A percentile compares a stretch with the other conserved stretches of the same genome.
Conservation (phyloP, 495 filamentous ascomycete species). For the Letharia columbiana region DNA sequence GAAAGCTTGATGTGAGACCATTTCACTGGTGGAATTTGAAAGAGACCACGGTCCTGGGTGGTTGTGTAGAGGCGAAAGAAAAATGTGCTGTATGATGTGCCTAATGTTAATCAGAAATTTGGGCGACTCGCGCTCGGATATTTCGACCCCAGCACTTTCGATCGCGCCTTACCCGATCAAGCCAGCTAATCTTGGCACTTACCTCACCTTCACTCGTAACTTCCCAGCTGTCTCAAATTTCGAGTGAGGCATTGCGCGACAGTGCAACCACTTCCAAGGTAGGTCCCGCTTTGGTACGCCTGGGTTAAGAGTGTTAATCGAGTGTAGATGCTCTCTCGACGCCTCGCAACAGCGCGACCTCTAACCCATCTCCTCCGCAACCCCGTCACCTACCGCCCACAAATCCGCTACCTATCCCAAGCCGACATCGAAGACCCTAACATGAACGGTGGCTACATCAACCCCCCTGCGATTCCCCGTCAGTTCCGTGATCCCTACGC, state of each 20-base stretch:
- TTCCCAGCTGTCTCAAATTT: not conserved
- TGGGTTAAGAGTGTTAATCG: not conserved
- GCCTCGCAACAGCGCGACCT: slow-evolving; percentile 35
- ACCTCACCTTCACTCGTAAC: not conserved
- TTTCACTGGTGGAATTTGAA: slow-evolving; percentile 51
- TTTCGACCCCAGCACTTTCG: slow-evolving; percentile 17
- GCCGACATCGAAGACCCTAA: slow-evolving; percentile 63
- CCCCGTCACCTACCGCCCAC: slow-evolving; percentile 32
- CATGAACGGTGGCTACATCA: slow-evolving; percentile 88
- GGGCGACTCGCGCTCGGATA: slow-evolving; percentile 18
- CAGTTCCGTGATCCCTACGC: slow-evolving; percentile 85
- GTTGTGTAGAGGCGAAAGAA: slow-evolving; percentile 25
- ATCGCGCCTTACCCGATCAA: slow-evolving; percentile 17
- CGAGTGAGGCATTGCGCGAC: slow-evolving; percentile 1
- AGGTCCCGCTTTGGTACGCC: not conserved
- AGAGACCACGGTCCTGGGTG: slow-evolving; percentile 35
- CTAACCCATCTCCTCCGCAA: slow-evolving; percentile 30
- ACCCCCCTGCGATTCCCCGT: slow-evolving; percentile 75
- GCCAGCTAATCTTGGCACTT: not conserved
- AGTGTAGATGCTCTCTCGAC: slow-evolving; percentile 37
- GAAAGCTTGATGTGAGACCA: slow-evolving; percentile 45
- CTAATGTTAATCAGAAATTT: slow-evolving; percentile 21
- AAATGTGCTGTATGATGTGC: slow-evolving; percentile 17
- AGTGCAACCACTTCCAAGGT: slow-evolving; percentile 6
- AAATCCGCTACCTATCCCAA: slow-evolving; percentile 43